Evolutionary conservation across 2,329 filamentous ascomycete genomes (phyloP).

Genomic region (Pyrenochaeta sp.): DNA sequence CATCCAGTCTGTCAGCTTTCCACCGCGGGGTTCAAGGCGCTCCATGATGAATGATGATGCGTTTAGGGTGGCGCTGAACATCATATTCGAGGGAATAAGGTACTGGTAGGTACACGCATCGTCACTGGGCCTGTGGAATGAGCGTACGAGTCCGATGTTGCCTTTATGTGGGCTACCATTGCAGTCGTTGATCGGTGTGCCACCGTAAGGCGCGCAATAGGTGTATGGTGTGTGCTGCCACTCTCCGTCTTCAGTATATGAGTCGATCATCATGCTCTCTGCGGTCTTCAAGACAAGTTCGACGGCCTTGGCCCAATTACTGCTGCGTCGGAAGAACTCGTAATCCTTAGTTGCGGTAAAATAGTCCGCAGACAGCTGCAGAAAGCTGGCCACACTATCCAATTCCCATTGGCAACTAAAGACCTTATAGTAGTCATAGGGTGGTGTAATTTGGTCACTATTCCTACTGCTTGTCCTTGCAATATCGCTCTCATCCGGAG

Average conservation of each 20-base stretch:
- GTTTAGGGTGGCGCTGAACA: conserved; percentile 72
- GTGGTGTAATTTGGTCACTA: conserved; percentile 54
- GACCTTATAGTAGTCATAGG: conserved; percentile 55
- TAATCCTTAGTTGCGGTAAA: conserved; percentile 56
- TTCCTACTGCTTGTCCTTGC: conserved; percentile 46
- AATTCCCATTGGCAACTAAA: conserved; percentile 64
- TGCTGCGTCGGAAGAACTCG: conserved; percentile 54
- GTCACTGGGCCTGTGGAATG: conserved; percentile 60
- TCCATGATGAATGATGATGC: conserved; percentile 62
- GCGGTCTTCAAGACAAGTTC: conserved; percentile 53
- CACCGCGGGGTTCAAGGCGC: conserved; percentile 50
- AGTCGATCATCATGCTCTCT: conserved; percentile 57
- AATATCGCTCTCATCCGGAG: conserved; percentile 57
- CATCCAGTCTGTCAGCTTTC: conserved; percentile 65
- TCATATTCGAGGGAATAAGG: conserved; percentile 68
- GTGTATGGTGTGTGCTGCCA: conserved; percentile 57
- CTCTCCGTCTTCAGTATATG: conserved; percentile 55
- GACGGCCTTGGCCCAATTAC: conserved; percentile 57
- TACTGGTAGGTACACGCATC: conserved; percentile 61
- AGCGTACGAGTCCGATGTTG: conserved; percentile 58
- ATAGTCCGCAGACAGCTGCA: conserved; percentile 59
- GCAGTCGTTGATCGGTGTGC: conserved; percentile 61
- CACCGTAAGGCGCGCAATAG: conserved; percentile 54
- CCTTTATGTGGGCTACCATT: conserved; percentile 59
- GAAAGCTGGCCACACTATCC: conserved; percentile 60